Evolutionary conservation across 1,284 basidiomycete genomes (phyloP), one percentile per base, ranked within the genome.

Genomic region (Mycena citricolor): DNA sequence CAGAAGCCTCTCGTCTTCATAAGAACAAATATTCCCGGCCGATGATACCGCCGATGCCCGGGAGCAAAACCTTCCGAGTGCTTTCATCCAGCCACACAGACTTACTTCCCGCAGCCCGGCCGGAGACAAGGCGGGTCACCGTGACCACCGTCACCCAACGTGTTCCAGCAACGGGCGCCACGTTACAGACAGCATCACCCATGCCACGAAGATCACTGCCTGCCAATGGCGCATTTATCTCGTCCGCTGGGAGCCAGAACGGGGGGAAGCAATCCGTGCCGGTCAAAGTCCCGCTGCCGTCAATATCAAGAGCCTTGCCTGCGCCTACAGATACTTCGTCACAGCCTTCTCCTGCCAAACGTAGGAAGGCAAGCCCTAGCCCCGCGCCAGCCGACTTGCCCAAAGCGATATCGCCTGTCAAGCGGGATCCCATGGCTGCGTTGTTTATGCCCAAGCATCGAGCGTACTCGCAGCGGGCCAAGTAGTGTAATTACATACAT

Each of bases 401-500:
- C 22, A 44, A 44, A 32, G 62, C 63, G n/a, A 44, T 54, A 17
- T 51, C 66, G 51, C 49, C 51, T 25, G 54, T 61, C 49, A 84
- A 80, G 68, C 85, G 74, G 62, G 75, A 84, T 59, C 79, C 77
- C 20, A 78, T 77, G 74, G 69, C 81, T 36, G 70, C 75, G 38
- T 63, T 88, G 28, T 88, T 88, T 61, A 79, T 88, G 63, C 86
- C 85, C 33, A 88, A 86, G 62, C 81, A 80, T 54, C 80, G 81
- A 45, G 71, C 77, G 16, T 65, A 78, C 60, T 83, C 82, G 30
- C 83, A 86, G 56, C 71, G 76, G 13, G 70, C 74, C 46, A 61
- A 66, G 52, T 63, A 59, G 57, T 38, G 35, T 25, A 32, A 41
- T 52, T 59, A 59, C 31, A 6, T 21, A 24, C 40, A 10, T 16